A percentile compares a stretch with the other conserved stretches of the same genome.
Evolutionary conservation across 139 green algal species (phyloP).

Genomic region (Coccomyxa sp.): DNA sequence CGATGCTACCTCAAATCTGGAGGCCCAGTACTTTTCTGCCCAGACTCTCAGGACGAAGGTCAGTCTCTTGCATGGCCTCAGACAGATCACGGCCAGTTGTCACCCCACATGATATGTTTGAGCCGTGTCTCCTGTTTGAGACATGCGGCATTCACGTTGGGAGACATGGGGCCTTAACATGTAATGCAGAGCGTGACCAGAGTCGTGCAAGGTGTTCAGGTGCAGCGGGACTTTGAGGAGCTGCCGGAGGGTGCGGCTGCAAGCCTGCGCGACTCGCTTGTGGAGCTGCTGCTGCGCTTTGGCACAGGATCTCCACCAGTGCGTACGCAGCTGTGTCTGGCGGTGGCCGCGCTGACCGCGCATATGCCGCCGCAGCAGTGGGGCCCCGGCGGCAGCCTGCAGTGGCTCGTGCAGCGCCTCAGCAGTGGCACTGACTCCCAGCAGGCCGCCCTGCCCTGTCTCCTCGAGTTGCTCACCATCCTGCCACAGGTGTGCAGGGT

Average conservation of each 20-base stretch:
- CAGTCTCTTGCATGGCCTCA: not conserved
- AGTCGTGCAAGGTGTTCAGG: constrained; percentile 5
- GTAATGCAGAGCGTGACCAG: not conserved
- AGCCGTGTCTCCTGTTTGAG: not conserved
- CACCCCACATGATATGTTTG: not conserved
- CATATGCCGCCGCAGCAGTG: constrained; percentile 68
- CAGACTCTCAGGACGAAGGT: constrained; percentile 91
- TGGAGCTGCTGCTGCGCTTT: constrained; percentile 67
- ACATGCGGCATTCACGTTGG: not conserved
- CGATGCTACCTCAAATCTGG: constrained; percentile 46
- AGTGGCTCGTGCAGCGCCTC: constrained; percentile 36
- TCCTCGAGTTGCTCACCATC: constrained; percentile 86
- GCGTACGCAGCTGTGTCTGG: constrained; percentile 86
- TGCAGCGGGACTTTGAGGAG: constrained; percentile 89
- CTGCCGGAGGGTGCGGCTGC: constrained; percentile 53
- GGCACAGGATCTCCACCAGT: constrained; percentile 47
- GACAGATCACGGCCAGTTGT: not conserved
- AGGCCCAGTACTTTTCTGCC: constrained; percentile 82
- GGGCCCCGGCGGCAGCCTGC: constrained; percentile 33
- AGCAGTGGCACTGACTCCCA: constrained; percentile 9
- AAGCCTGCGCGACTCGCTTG: constrained; percentile 67
- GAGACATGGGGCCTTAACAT: not conserved
- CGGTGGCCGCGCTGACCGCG: constrained; percentile 68
- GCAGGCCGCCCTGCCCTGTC: constrained; percentile 50
- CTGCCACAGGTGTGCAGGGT: constrained; percentile 67